These are phyloP conservation scores for Kuraishia floccosa DNA, from an alignment of 805 yeast genomes.

Conservation along the genomic window DNA sequence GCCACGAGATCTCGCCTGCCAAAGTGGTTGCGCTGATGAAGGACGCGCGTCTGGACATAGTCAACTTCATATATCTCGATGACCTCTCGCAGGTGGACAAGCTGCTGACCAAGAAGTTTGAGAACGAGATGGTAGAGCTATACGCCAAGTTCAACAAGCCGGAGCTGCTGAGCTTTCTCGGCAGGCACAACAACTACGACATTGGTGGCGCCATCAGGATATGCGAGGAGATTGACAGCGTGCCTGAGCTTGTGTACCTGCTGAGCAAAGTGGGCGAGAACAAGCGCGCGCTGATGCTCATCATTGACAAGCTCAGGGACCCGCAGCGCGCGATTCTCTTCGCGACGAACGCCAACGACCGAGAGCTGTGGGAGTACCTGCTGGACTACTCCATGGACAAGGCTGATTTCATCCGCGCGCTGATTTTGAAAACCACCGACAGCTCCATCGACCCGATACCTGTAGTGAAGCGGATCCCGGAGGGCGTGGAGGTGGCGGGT, in stretches of 20 bases:
- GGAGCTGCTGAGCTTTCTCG: constrained; percentile 49
- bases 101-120: constrained; percentile 40
- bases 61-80: constrained; percentile 59
- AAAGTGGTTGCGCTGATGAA: constrained; percentile 37
- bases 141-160: constrained; percentile 51
- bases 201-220: constrained; percentile 58
- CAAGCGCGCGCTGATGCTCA: constrained; percentile 61
- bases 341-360: constrained; percentile 55
- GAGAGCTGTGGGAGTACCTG: constrained; percentile 73
- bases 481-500: constrained; percentile 50
- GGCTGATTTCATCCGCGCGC: constrained; percentile 67
- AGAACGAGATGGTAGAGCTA: constrained; percentile 54
- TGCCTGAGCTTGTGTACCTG: constrained; percentile 69
- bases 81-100: constrained; percentile 46
- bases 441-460: constrained; percentile 59
- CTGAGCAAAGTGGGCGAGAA: constrained; percentile 78
- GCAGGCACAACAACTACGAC: constrained; percentile 48
- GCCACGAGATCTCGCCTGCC: constrained; percentile 53
- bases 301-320: constrained; percentile 67
- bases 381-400: constrained; percentile 58
- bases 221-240: constrained; percentile 41
- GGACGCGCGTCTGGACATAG: constrained; percentile 26
- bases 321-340: constrained; percentile 75
- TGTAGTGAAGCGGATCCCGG: constrained; percentile 55
- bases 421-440: constrained; percentile 60